These are phyloP conservation scores for Ettlia oleoabundans DNA, from an alignment of 139 green algal genomes.

Conservation along the genomic window DNA sequence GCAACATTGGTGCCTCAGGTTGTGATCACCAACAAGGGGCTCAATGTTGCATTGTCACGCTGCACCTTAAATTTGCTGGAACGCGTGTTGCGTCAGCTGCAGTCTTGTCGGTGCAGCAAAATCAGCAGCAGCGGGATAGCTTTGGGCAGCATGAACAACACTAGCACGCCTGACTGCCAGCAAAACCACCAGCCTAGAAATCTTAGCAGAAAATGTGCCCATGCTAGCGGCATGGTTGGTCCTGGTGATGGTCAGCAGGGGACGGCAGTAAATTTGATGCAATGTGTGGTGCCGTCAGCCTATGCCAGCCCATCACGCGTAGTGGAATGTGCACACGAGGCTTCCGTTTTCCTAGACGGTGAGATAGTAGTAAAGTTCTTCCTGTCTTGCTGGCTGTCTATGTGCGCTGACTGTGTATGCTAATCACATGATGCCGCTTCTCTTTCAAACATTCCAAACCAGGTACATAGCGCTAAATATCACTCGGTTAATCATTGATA, in stretches of 20 bases:
- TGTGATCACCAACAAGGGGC: slow-evolving; percentile 1
- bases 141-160: too few relatives aligned
- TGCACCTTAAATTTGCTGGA: slow-evolving; percentile 30
- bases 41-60: slow-evolving; percentile 5
- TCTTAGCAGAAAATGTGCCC: not conserved
- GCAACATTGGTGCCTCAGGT: not conserved
- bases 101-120: too few relatives aligned
- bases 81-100: slow-evolving; percentile 22
- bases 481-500: not conserved
- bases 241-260: not conserved
- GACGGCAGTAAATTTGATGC: not conserved
- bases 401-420: too few relatives aligned
- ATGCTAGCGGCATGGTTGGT: not conserved
- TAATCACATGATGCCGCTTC: not conserved
- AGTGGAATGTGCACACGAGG: not conserved
- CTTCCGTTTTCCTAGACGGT: slow-evolving; percentile 29
- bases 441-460: not conserved
- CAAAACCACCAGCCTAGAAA: too few relatives aligned
- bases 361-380: too few relatives aligned
- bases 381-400: not conserved
- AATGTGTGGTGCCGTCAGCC: not conserved
- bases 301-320: not conserved
- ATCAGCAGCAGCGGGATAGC: not conserved
- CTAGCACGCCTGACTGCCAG: too few relatives aligned
- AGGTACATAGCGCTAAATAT: not conserved